Percentiles rank a stretch among this genome's conserved stretches.
Conservation (phyloP, 2,329 filamentous ascomycete genomes). For the Macrophomina pseudophaseolina region DNA sequence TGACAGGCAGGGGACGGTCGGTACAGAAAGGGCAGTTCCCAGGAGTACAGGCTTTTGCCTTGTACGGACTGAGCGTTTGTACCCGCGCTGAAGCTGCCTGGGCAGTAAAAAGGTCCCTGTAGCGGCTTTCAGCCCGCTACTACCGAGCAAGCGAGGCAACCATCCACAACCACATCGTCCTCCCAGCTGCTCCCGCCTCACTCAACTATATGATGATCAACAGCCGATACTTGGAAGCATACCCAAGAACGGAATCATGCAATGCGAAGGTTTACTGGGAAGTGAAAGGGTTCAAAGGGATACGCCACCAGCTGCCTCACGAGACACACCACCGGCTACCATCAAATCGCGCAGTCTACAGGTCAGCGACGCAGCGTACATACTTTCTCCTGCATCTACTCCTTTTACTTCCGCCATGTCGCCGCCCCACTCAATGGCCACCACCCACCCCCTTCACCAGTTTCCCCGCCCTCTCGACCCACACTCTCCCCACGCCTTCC, state of each 20-base stretch:
- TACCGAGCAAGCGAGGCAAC: not conserved
- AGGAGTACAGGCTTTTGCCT: not conserved
- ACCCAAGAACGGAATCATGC: too few species aligned
- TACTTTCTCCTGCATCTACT: not conserved
- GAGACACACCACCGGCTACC: not conserved
- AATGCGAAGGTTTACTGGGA: too few species aligned
- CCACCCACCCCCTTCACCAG: conserved; percentile 53
- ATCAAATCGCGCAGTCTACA: not conserved
- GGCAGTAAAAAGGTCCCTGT: not conserved
- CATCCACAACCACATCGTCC: not conserved
- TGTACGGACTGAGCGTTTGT: not conserved
- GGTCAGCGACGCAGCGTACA: not conserved
- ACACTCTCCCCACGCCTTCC: conserved; percentile 51
- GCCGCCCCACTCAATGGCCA: conserved; percentile 43
- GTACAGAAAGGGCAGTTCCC: too few species aligned
- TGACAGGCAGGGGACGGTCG: too few species aligned
- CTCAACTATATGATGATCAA: not conserved
- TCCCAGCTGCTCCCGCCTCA: not conserved
- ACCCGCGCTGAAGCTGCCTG: not conserved
- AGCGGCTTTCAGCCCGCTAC: not conserved
- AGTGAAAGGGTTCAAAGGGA: too few species aligned
- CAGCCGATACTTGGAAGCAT: not conserved
- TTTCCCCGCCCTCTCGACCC: conserved; percentile 58
- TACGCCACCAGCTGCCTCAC: too few species aligned
- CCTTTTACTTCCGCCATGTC: too few species aligned